Evolutionary conservation across 106 monocot species (phyloP).

Genomic region (Xerophyta viscosa): DNA sequence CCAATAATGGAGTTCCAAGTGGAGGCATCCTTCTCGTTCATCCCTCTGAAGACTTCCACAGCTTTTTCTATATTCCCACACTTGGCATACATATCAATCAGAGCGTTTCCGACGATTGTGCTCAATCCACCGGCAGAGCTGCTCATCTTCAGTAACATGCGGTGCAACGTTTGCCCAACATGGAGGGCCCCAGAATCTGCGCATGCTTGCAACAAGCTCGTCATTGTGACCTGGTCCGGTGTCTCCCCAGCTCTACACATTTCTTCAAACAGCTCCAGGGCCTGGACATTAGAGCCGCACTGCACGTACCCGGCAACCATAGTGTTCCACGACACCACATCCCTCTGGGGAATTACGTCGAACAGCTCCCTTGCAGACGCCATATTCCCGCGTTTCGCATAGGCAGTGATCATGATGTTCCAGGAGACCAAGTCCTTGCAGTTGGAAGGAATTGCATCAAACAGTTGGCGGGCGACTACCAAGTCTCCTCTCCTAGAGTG

Average conservation of each 20-base stretch:
- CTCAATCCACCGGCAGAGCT: neutral
- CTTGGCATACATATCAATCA: conserved; percentile 80
- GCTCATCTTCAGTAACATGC: conserved; percentile 18
- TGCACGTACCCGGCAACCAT: conserved; percentile 66
- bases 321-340: conserved; percentile 72
- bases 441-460: conserved; percentile 41
- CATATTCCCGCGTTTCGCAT: conserved; percentile 47
- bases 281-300: conserved; percentile 22
- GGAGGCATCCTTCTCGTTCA: conserved; percentile 54
- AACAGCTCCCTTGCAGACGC: conserved; percentile 40
- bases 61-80: conserved; percentile 55
- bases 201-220: conserved; percentile 49
- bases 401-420: conserved; percentile 75
- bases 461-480: conserved; percentile 30
- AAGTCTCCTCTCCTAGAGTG: conserved; percentile 45
- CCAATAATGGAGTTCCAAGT: conserved; percentile 68
- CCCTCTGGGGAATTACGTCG: conserved; percentile 28
- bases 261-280: conserved; percentile 46
- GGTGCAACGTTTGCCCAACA: conserved; percentile 34
- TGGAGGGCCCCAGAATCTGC: conserved; percentile 41
- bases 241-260: conserved; percentile 29
- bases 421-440: conserved; percentile 67
- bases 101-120: conserved; percentile 34
- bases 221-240: conserved; percentile 57
- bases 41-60: conserved; percentile 34